Conservation (phyloP, 2,329 filamentous ascomycete species). For the Fusarium succisae region DNA sequence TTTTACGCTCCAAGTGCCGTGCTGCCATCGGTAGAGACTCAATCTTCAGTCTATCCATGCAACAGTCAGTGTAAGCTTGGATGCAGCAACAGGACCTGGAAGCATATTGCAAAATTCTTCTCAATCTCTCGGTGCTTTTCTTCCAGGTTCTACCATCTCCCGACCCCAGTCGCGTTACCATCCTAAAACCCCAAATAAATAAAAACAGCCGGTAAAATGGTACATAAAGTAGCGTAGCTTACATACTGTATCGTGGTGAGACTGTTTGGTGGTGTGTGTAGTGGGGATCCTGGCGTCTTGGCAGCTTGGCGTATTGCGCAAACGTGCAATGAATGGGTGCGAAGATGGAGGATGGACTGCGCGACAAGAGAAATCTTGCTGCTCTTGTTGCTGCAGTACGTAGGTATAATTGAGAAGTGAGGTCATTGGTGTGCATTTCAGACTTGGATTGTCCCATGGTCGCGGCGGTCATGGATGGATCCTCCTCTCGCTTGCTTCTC, state of each 20-base stretch:
- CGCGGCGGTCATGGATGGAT: constrained; percentile 5
- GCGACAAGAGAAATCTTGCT: constrained; percentile 24
- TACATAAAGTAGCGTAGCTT: background rate
- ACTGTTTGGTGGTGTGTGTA: constrained; percentile 35
- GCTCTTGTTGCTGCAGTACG: background rate
- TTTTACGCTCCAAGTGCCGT: constrained; percentile 12
- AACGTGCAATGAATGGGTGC: constrained; percentile 15
- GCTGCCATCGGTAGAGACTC: background rate
- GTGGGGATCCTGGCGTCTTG: constrained; percentile 39
- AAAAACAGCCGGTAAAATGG: constrained; percentile 6
- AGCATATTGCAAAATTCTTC: background rate
- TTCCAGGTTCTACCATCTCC: constrained; percentile 13
- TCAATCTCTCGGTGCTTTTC: background rate
- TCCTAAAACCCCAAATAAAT: background rate
- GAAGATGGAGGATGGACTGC: background rate
- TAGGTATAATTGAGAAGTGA: constrained; percentile 34
- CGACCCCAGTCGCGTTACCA: constrained; percentile 20
- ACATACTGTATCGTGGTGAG: constrained; percentile 11
- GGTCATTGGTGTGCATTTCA: constrained; percentile 38
- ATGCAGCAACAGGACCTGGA: background rate
- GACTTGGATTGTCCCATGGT: constrained; percentile 22
- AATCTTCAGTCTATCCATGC: background rate
- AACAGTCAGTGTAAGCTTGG: background rate
- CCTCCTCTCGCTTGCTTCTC: background rate
- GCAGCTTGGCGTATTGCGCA: constrained; percentile 27